Evolutionary conservation across 768 basidiomycete genomes (phyloP), one percentile per base, ranked within the genome.

Genomic region (Hemileccinum rubropunctum): DNA sequence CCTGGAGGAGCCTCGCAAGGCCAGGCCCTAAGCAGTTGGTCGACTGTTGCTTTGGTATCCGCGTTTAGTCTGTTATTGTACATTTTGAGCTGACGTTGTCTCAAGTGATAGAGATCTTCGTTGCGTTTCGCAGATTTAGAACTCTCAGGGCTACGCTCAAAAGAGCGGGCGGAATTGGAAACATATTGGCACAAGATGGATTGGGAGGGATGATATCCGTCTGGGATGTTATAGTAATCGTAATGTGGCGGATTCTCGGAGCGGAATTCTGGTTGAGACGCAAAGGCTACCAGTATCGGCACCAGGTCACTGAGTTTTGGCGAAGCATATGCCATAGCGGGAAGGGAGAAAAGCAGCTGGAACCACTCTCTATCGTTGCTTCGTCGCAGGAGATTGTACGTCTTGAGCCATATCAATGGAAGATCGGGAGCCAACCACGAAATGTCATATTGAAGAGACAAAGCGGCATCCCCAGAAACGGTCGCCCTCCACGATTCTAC

Each of bases 281-380:
- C 52, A 49, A 71, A 69, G 3, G 73, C 61, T 10, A 74, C 43
- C 2, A 73, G 39, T 3, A 65, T 58, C 0, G 61, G 57, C 3
- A 69, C 51, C 15, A 68, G 54, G 10, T 48, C 45, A 2, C 42
- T 30, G 12, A 48, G 30, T 0, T 47, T 9, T 7, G 57, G 48
- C 11, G 61, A 64, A 12, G 50, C 39, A 51, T 67, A 72, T 33
- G 46, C 57, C 58, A 70, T 58, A 2, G 67, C 59, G 17, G 66
- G 54, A 9, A 71, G 53, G 9, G 59, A 58, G 28, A 71, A 71
- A 5, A 58, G 43, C 12, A 71, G n/a, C 30, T 51, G 58, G 34
- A 43, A 59, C 37, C 48, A 54, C 42, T 58, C 27, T 14, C 9
- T 6, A 12, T 36, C 51, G 6, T 42, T 2, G n/a, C 50, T 42